Evolutionary conservation across 75 land plant genomes (phyloP).

Genomic region (Pinus tabuliformis): DNA sequence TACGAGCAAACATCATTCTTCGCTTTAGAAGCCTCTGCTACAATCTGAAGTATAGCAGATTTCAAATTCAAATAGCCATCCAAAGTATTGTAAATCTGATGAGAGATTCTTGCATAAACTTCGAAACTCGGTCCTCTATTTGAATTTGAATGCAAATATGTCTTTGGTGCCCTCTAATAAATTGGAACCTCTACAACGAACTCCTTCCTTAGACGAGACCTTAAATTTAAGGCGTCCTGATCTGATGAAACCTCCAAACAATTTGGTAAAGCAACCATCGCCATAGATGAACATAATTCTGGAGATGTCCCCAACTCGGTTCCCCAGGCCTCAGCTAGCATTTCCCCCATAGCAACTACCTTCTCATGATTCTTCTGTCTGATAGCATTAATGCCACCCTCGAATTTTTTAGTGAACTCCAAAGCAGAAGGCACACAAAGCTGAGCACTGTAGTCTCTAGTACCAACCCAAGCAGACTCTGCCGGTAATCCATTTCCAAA

Average conservation of each 20-base stretch:
- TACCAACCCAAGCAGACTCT: conserved; percentile 91
- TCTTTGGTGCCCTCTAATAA: conserved; percentile 32
- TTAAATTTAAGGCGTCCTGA: conserved; percentile 63
- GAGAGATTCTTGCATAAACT: conserved; percentile 86
- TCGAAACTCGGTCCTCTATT: conserved; percentile 12
- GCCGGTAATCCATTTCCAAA: conserved; percentile 70
- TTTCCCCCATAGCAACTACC: conserved; percentile 78
- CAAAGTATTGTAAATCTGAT: conserved; percentile 78
- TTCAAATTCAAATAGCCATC: conserved; percentile 68
- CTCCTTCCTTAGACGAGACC: conserved; percentile 55
- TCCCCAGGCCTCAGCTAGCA: conserved; percentile 86
- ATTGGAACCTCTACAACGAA: conserved; percentile 78
- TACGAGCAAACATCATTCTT: not conserved
- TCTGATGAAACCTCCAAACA: conserved; percentile 33
- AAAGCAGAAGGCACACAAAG: conserved; percentile 68
- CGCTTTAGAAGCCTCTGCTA: conserved; percentile 9
- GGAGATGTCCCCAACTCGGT: conserved; percentile 75
- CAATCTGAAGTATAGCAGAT: conserved; percentile 65
- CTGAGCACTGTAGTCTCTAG: conserved; percentile 91
- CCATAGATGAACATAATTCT: conserved; percentile 75
- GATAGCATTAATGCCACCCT: conserved; percentile 72
- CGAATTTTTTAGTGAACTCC: conserved; percentile 56
- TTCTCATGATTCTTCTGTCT: conserved; percentile 56
- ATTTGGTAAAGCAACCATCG: conserved; percentile 84
- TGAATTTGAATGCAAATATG: conserved; percentile 4